Evolutionary conservation across 2,329 filamentous ascomycete genomes (phyloP), one percentile per base, ranked within the genome.

Genomic region (Curvularia sp.): DNA sequence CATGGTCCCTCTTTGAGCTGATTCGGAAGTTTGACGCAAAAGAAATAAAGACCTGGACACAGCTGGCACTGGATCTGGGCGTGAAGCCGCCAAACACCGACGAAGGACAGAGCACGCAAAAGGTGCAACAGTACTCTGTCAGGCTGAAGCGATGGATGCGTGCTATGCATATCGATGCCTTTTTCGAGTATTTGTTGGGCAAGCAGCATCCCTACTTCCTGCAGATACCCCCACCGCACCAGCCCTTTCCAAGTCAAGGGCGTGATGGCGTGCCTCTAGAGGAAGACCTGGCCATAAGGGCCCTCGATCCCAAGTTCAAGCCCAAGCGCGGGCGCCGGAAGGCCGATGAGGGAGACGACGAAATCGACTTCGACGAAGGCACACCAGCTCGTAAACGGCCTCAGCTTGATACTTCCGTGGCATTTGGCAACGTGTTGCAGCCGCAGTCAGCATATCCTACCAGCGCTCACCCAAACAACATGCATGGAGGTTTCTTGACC

Each of bases 61-160:
- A 97, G 74, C 75, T 97, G 66, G 93, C 92, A 0, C 85, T 93
- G 52, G 89, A 90, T 69, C 81, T 97, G n/a, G 93, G 94, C 9
- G 94, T 97, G 15, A 91, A 96, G 70, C 89, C 90, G 3, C 92
- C 93, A 2, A 89, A 92, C 59, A 82, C 87, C 23, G 87, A 90
- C 58, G 95, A 94, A 75, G 91, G 92, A 25, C 90, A 96, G 79
- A 96, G 92, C 74, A 88, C 90, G 1, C 94, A 97, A 74, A 97
- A 97, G 76, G 90, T 97, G 57, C 92, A 96, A 75, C 93, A 97
- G 75, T 97, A 97, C 80, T 92, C 92, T 42, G 93, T 97, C 46
- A 86, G 93, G 57, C 80, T 97, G 56, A 97, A 97, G 91, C 89
- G 94, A 72, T 97, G 93, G 93, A 95, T 97, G 91, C 92, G 92